phyloP scores from a whole-genome alignment of 2,329 filamentous ascomycete genomes.

The Aspergillus tubingensis region DNA sequence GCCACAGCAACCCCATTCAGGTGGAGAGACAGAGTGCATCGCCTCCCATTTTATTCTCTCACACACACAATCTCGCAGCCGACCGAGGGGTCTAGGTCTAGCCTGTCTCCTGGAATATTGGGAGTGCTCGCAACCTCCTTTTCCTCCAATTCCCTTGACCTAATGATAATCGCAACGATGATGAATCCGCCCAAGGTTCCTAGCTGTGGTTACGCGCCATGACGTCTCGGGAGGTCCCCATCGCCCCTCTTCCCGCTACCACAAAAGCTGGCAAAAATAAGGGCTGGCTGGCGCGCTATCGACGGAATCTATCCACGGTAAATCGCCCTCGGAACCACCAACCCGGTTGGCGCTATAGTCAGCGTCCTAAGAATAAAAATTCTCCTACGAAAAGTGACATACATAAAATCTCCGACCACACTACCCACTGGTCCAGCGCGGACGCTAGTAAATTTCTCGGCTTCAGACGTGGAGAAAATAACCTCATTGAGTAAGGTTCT shows the following conservation, averaged over 20 bases:
- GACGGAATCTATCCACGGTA: slow-evolving; percentile 5
- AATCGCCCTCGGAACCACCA: neutral
- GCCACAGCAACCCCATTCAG: neutral
- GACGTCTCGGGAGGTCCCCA: slow-evolving; percentile 1
- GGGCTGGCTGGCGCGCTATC: neutral
- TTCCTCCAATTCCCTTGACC: neutral
- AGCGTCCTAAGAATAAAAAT: slow-evolving; percentile 1
- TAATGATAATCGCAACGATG: neutral
- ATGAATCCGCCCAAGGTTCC: neutral
- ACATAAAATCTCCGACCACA: slow-evolving; percentile 7
- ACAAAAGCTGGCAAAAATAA: neutral
- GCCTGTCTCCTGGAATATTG: neutral
- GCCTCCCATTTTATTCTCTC: neutral
- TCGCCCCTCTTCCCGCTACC: neutral
- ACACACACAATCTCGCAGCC: neutral
- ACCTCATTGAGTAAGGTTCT: slow-evolving; percentile 14
- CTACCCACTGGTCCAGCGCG: slow-evolving; percentile 1
- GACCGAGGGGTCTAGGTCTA: neutral
- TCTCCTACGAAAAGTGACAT: neutral
- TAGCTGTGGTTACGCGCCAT: neutral
- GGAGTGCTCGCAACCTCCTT: neutral
- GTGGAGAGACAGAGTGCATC: neutral
- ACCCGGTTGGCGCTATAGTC: neutral
- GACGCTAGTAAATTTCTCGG: slow-evolving; percentile 12
- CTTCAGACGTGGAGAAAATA: slow-evolving; percentile 11